Evolutionary conservation across 805 yeast genomes (phyloP), one percentile per base, ranked within the genome.

Genomic region (Saturnispora silvae): DNA sequence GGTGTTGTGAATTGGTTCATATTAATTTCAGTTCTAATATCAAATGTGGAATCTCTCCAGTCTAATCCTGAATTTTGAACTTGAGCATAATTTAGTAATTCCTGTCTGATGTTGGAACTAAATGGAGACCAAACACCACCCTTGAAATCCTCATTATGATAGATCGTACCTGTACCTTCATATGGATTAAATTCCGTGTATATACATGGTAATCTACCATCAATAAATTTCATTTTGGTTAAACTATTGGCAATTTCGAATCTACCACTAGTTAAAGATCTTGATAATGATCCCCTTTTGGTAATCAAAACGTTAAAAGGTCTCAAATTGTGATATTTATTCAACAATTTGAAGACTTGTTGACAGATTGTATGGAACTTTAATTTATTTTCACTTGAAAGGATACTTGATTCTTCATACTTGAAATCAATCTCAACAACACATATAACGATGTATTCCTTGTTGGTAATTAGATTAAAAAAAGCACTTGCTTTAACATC

Each of bases 171-270:
- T 7, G 85, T 60, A 0, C 86, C 73, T 34, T 70, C 70, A 20
- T 71, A 62, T 18, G 81, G 67, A 42, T 79, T 78, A 52, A 86
- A 92, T 51, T 83, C 85, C 37, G 86, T 85, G 57, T 75, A 87
- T 20, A 73, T 77, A 0, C 94, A 77, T n/a, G 73, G 67, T 17
- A 92, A 60, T n/a, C 70, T 65, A 2, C 97, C 97, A 45, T 76
- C 81, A 29, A 77, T 64, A 52, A 86, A 86, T 46, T 74, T 70
- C 45, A 77, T 73, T 50, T 78, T 83, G 59, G 82, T 85, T 50
- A 77, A 69, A 81, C 77, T 83, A 48, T 87, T 92, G 1, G 97
- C 97, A 44, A 92, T 81, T 48, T 92, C 97, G 16, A 84, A 67
- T 7, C 96, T 79, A 17, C 95, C 95, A 56, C 83, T 76, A 47